Conservation (phyloP, 768 basidiomycete genomes). For the Termitomyces sp. region DNA sequence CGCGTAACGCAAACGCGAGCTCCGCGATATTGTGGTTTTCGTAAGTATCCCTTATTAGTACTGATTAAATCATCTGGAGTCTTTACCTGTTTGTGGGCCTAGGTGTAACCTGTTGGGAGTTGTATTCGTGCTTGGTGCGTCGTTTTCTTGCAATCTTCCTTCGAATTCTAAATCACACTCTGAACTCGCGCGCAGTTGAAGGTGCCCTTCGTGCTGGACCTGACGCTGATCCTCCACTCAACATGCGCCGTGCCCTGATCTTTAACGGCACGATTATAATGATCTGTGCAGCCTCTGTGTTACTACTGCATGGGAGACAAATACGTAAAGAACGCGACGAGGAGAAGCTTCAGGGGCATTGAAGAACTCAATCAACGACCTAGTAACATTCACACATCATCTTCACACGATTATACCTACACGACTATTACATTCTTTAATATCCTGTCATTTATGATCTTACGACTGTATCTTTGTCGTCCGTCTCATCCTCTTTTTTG, state of each 20-base stretch:
- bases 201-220: slow-evolving; percentile 60
- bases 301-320: slow-evolving; percentile 56
- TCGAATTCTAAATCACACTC: not conserved
- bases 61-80: not conserved
- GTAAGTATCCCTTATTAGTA: slow-evolving; percentile 30
- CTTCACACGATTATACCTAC: not conserved
- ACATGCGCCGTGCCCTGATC: slow-evolving; percentile 65
- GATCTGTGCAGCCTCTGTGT: slow-evolving; percentile 31
- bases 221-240: slow-evolving; percentile 60
- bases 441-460: not conserved
- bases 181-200: slow-evolving; percentile 36
- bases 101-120: slow-evolving; percentile 67
- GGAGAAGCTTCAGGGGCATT: slow-evolving; percentile 26
- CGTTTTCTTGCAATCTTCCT: not conserved
- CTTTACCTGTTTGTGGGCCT: not conserved
- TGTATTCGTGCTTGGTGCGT: slow-evolving; percentile 55
- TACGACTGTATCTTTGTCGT: not conserved
- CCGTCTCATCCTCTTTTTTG: slow-evolving; percentile 30
- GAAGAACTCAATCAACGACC: not conserved
- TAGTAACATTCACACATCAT: not conserved
- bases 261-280: slow-evolving; percentile 54
- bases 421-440: not conserved
- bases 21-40: slow-evolving; percentile 72
- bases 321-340: slow-evolving; percentile 59
- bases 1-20: slow-evolving; percentile 73